Conservation (phyloP, 768 basidiomycete species). For the Boletus reticulatus region DNA sequence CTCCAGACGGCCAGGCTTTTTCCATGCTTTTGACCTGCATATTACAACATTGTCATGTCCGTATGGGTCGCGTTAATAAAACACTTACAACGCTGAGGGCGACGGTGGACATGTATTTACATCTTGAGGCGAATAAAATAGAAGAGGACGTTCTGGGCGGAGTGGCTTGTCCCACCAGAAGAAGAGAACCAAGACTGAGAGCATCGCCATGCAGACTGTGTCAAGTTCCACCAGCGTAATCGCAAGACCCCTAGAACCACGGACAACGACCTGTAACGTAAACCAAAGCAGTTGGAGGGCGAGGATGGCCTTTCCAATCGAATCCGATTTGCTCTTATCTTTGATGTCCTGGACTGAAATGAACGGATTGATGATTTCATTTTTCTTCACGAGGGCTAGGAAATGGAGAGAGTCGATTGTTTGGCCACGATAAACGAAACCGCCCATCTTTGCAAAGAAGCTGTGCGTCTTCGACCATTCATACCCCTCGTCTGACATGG, state of each 20-base stretch:
- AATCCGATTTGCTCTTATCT: constrained; percentile 1
- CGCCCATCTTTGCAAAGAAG: not conserved
- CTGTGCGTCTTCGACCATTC: not conserved
- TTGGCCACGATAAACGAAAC: not conserved
- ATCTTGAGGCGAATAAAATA: not conserved
- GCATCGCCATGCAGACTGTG: not conserved
- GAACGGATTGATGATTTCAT: not conserved
- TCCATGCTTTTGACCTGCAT: no score
- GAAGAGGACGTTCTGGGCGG: not conserved
- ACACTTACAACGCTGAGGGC: not conserved
- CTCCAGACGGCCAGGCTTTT: no score
- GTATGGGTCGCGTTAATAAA: not conserved
- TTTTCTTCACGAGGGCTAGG: not conserved
- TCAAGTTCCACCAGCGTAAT: constrained; percentile 5
- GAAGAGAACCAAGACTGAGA: not conserved
- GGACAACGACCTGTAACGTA: not conserved
- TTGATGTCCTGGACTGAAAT: not conserved
- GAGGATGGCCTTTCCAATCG: not conserved
- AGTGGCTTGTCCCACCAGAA: constrained; percentile 6
- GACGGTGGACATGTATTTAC: not conserved
- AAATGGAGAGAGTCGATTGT: not conserved
- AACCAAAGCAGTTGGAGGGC: not conserved
- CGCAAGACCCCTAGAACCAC: not conserved
- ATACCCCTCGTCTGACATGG: not conserved
- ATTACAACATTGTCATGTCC: no score